Evolutionary conservation across 805 yeast genomes (phyloP), one percentile per base, ranked within the genome.

Genomic region (Ogataea nonfermentans): DNA sequence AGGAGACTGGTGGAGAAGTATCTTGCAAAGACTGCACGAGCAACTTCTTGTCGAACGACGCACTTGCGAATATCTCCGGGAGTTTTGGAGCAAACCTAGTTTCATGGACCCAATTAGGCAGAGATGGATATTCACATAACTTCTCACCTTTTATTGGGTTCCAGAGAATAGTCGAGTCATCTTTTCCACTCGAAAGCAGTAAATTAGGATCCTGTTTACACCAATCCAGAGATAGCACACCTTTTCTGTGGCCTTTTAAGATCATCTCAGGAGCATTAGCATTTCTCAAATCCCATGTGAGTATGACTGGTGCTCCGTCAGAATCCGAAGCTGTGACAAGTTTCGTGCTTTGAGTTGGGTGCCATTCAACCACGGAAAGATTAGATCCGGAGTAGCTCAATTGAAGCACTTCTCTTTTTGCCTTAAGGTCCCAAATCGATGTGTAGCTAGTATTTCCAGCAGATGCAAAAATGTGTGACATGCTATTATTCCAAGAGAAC

Each of bases 231-330:
- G 96, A 85, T 37, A 91, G 64, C 13, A 93, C 81, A 26, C 98
- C 99, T 63, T 84, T 84, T 34, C 78, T 74, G 61, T 91, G 98
- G 40, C 97, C 96, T 33, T 63, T 65, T 54, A 90, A 63, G 24
- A 84, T 68, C 43, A 66, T 67, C 57, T 87, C 89, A 7, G 99
- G 99, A n/a, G 84, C 87, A 55, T 84, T 83, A 20, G 96, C 80
- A 60, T 93, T 91, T 63, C 97, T 79, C 58, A 93, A 73, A 67
- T 93, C 97, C 99, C 99, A 93, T 11, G 91, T 71, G 48, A 88
- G 66, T 39, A 93, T 79, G 23, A 84, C 74, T 9, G 99, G 95
- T 35, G 78, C 77, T 14, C 73, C 68, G 62, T 90, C 97, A 42
- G 79, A 76, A 44, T 83, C 89, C 20, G 93, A 81, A 19, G 95